Base-by-base conservation (phyloP, 768 basidiomycete genomes). In the Lactarius indigo region DNA sequence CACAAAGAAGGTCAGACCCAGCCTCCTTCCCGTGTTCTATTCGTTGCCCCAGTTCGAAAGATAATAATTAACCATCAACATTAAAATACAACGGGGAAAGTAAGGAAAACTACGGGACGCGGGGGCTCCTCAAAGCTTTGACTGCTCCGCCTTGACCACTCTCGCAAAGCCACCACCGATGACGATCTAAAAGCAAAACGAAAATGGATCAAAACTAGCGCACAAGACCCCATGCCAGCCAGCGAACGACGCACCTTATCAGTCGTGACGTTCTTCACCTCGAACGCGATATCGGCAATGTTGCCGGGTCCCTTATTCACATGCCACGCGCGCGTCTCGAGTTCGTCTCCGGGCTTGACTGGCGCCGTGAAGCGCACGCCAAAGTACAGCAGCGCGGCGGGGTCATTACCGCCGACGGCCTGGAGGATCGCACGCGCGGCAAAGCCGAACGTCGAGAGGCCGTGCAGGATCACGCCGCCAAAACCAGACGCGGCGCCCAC, bases 381-480 rank as follows among this genome's bases (percentile, higher is more conserved):
- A 72, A 90, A 89, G 71, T 85, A 80, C 68, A 82, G 86, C 68
- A 96, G 78, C 2, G 88, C 80, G 4, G 79, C 79, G 3, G 88
- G 82, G 69, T 90, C 84, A 54, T 83, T 83, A 0, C 80, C 83
- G 0, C 85, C 91, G 15, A 88, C 81, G 2, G 82, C 80, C 64
- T 83, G 82, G 68, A 96, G 80, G 62, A 95, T 76, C 1, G 86
- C 90, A 52, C 92, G 87, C 3, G 91, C 94, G 9, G 82, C 89
- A 73, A 93, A 93, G 12, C 93, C 93, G 74, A 84, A 94, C 0
- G 89, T 85, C 23, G 89, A 87, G 30, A 95, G 81, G 33, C 93
- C 93, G 73, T 96, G 93, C 3, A 95, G 82, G 72, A 96, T 94
- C 42, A 89, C 86, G 57, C 88, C 93, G 2, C 91, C 91, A 72